Base-by-base conservation (phyloP, 225 moss, liverwort and hornwort species). In the Lunularia cruciata region DNA sequence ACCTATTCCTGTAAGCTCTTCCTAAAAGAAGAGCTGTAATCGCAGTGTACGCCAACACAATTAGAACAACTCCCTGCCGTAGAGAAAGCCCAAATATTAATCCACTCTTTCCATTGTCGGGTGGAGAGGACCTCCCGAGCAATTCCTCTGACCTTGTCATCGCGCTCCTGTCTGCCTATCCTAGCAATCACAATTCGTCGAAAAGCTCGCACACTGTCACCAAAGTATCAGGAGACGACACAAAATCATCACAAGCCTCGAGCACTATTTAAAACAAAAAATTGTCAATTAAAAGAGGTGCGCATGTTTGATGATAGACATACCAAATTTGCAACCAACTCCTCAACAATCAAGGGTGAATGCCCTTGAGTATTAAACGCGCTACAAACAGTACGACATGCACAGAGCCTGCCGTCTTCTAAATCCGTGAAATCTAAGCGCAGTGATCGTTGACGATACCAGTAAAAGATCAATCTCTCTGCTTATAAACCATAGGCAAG, bases 31-130 rank as follows among this genome's bases (percentile, higher is more conserved):
- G n/a, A 13, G 69, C 76, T 0, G 57, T 73, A 2, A 81, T n/a
- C 2, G 39, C 27, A 54, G 69, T 26, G 31, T 81, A 81, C 3
- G 43, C 35, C 10, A 70, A 20, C 42, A 76, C 48, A 5, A 26
- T 73, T n/a, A 81, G 9, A 0, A 81, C 32, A n/a, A 76, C 64
- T n/a, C 68, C 64, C 49, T 73, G 80, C 57, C 76, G 68, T 62
- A 72, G 39, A 0, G 80, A 76, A 34, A 76, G 32, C 38, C 75
- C 79, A 0, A 33, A n/a, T n/a, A n/a, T n/a, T n/a, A n/a, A n/a
- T n/a, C n/a, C 40, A 67, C 8, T 10, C 20, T 52, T 67, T 34
- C 67, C 66, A n/a, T n/a, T 53, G 3, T 67, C 67, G 36, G 20
- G 0, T 35, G 51, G 23, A 13, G 66, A 36, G 4, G 62, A 40